Percentiles rank a stretch among this genome's conserved stretches.
Conservation (phyloP, 1,139 yeast species). For the Kurtzmaniella quercitrusa region DNA sequence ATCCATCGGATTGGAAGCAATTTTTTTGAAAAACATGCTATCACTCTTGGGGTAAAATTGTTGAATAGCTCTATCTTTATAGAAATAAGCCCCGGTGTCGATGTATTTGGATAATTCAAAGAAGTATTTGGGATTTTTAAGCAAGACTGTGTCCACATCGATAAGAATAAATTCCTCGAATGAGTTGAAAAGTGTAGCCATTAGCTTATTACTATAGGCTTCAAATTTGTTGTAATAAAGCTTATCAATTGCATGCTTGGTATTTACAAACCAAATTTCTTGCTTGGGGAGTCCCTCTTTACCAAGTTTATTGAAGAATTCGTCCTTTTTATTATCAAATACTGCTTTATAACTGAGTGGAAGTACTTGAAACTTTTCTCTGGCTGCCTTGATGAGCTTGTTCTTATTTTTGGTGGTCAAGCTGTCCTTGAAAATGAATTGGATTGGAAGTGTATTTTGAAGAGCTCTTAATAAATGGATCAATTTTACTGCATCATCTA, state of each 20-base stretch:
- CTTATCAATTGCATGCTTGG: constrained; percentile 10
- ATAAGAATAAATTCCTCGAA: constrained; percentile 18
- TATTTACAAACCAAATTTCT: constrained; percentile 15
- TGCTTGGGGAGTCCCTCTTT: constrained; percentile 24
- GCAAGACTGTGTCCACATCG: constrained; percentile 18
- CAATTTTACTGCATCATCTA: constrained; percentile 29
- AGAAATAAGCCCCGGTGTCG: constrained; percentile 16
- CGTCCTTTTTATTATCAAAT: constrained; percentile 13
- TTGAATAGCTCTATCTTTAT: constrained; percentile 12
- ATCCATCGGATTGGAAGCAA: constrained; percentile 3
- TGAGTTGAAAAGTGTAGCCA: constrained; percentile 18
- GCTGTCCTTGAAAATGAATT: constrained; percentile 31
- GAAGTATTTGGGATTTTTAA: constrained; percentile 13
- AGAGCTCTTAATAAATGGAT: constrained; percentile 29
- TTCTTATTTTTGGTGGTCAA: constrained; percentile 4
- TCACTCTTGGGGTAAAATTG: constrained; percentile 8
- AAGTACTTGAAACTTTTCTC: constrained; percentile 20
- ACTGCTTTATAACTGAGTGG: constrained; percentile 12
- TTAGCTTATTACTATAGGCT: constrained; percentile 19
- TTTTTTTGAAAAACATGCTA: constrained; percentile 1
- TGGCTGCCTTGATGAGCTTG: constrained; percentile 9
- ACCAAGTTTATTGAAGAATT: constrained; percentile 1
- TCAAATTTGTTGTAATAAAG: constrained; percentile 11
- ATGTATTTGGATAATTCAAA: constrained; percentile 13
- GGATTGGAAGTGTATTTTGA: constrained; percentile 36